These are phyloP conservation scores for Papiliotrema terrestris DNA, from an alignment of 1,284 basidiomycete genomes.

Conservation along the genomic window DNA sequence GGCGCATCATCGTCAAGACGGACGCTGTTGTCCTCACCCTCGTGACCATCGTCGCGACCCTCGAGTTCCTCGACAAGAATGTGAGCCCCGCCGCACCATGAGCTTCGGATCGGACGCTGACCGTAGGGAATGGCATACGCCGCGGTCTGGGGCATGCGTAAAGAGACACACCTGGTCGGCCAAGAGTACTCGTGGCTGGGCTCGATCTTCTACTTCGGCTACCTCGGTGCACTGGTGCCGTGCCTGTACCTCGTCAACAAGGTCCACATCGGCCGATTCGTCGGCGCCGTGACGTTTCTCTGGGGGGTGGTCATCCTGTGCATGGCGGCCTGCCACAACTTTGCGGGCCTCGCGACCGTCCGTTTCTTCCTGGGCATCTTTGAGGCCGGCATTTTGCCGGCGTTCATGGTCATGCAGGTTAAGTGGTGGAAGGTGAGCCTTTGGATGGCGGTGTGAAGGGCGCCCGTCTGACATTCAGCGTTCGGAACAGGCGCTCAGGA, in stretches of 20 bases:
- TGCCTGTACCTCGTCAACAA: constrained; percentile 6
- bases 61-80: constrained; percentile 8
- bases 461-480: constrained; percentile 4
- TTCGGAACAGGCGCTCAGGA: neutral
- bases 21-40: constrained; percentile 2
- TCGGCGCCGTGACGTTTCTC: constrained; percentile 3
- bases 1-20: constrained; percentile 1
- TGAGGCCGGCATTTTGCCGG: constrained; percentile 8
- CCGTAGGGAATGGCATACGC: neutral
- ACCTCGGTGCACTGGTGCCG: constrained; percentile 3
- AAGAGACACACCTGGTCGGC: constrained; percentile 3
- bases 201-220: constrained; percentile 12
- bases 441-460: neutral
- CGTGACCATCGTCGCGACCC: constrained; percentile 3
- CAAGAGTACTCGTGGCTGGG: constrained; percentile 13
- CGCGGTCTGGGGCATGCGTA: constrained; percentile 4
- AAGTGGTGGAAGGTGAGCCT: constrained; percentile 1
- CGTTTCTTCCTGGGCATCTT: constrained; percentile 19
- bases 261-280: constrained; percentile 4
- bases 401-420: neutral
- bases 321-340: constrained; percentile 16
- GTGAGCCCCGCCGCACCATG: neutral
- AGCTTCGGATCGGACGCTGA: neutral
- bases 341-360: constrained; percentile 8
- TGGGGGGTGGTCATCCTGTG: constrained; percentile 2